Conservation (phyloP, 768 basidiomycete species). For the Leccinum subgranulosum region DNA sequence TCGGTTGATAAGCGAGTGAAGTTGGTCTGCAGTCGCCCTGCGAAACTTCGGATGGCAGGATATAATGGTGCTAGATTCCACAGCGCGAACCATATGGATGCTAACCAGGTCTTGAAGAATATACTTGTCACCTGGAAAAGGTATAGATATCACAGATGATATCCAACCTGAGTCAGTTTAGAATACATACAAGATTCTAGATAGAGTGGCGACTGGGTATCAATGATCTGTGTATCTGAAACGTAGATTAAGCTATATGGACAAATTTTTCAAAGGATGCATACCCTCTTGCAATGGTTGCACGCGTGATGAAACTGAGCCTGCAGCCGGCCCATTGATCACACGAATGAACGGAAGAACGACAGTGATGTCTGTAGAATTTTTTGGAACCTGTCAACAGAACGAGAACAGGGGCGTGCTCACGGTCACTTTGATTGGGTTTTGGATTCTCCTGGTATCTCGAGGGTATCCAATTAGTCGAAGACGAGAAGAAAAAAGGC, state of each 20-base stretch:
- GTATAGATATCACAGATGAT: not conserved
- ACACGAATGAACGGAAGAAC: constrained; percentile 50
- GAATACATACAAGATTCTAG: constrained; percentile 30
- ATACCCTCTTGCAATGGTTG: constrained; percentile 7
- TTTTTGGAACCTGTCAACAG: not conserved
- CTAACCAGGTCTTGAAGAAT: constrained; percentile 47
- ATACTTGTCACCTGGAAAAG: constrained; percentile 14
- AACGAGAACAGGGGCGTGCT: constrained; percentile 30
- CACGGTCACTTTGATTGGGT: constrained; percentile 48
- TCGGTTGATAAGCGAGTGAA: constrained; percentile 28
- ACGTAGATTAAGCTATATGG: not conserved
- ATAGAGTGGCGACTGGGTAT: constrained; percentile 49
- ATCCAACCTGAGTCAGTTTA: not conserved
- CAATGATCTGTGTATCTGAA: constrained; percentile 36
- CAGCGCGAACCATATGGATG: constrained; percentile 46
- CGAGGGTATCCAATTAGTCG: constrained; percentile 65
- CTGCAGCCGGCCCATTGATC: constrained; percentile 15
- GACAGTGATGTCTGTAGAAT: constrained; percentile 49
- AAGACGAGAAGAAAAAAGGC: constrained; percentile 64
- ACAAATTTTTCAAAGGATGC: not conserved
- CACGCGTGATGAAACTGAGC: not conserved
- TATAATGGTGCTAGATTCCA: constrained; percentile 22
- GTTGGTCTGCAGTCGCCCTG: constrained; percentile 20
- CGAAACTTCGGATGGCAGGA: constrained; percentile 29
- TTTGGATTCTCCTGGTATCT: constrained; percentile 53